Conservation (phyloP, 441 rosid genomes). For the Erodium trifolium region DNA sequence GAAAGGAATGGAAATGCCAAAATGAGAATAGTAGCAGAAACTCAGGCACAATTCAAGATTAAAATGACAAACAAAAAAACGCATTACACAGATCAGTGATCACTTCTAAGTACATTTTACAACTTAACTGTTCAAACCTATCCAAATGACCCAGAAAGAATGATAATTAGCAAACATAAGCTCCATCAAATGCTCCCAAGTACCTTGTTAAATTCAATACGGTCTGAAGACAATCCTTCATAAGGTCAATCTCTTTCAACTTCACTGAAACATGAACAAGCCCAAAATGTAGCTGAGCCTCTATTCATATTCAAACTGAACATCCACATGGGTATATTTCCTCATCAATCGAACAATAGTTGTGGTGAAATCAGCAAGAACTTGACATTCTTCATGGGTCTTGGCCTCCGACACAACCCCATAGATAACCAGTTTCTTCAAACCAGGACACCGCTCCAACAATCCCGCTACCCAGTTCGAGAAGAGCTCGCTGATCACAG, state of each 20-base stretch:
- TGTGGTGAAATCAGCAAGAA: constrained; percentile 57
- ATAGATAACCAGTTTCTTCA: constrained; percentile 51
- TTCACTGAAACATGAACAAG: neutral
- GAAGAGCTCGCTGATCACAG: constrained; percentile 49
- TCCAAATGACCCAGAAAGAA: neutral
- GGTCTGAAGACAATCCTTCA: neutral
- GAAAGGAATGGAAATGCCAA: too few species aligned
- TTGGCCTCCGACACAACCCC: constrained; percentile 68
- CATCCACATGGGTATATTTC: constrained; percentile 56
- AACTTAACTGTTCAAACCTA: neutral
- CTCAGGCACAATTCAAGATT: too few species aligned
- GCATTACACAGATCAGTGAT: neutral
- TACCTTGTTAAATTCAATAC: neutral
- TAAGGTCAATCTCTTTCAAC: neutral
- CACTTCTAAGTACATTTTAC: neutral
- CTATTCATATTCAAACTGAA: constrained; percentile 44
- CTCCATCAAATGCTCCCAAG: neutral
- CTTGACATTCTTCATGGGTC: constrained; percentile 52
- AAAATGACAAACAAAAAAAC: neutral
- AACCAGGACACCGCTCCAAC: constrained; percentile 55
- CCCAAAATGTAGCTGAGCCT: neutral
- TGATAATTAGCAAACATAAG: neutral
- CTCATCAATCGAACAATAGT: constrained; percentile 65
- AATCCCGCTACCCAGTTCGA: constrained; percentile 57
- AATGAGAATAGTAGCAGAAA: neutral